Conservation (phyloP, 2,329 filamentous ascomycete genomes). For the Colletotrichum aenigma region DNA sequence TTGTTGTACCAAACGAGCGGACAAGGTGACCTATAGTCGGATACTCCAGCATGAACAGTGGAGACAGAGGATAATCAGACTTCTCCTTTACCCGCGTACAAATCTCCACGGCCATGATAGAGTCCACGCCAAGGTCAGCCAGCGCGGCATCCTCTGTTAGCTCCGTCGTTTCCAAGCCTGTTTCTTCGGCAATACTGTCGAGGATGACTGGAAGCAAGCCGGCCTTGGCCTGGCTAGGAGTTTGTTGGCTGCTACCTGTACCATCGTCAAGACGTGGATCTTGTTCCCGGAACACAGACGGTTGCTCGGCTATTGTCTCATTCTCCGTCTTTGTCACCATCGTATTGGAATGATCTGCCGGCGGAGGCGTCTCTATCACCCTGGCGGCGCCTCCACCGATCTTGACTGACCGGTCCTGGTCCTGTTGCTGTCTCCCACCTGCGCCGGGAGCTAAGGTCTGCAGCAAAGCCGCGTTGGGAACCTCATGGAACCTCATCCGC, state of each 20-base stretch:
- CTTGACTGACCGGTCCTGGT: not conserved
- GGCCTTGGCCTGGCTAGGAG: not conserved
- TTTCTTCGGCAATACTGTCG: not conserved
- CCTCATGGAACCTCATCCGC: not conserved
- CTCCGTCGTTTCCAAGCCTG: not conserved
- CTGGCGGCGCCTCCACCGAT: not conserved
- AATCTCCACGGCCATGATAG: not conserved
- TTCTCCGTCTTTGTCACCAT: not conserved
- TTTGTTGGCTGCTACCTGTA: not conserved
- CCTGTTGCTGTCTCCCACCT: not conserved
- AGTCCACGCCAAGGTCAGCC: not conserved
- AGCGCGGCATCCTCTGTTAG: not conserved
- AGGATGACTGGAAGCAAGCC: not conserved
- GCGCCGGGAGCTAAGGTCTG: not conserved
- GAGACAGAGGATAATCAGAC: not conserved
- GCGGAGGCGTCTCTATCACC: rapidly evolving
- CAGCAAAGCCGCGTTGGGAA: not conserved
- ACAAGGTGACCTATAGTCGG: not conserved
- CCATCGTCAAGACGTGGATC: not conserved
- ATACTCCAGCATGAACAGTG: not conserved
- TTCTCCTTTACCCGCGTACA: not conserved
- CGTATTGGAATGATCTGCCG: rapidly evolving
- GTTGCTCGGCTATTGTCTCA: not conserved
- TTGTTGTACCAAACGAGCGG: not conserved
- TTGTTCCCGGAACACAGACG: not conserved